Evolutionary conservation across 345 rosid species (phyloP), one percentile per base, ranked within the genome.

Genomic region (Populus euphratica): DNA sequence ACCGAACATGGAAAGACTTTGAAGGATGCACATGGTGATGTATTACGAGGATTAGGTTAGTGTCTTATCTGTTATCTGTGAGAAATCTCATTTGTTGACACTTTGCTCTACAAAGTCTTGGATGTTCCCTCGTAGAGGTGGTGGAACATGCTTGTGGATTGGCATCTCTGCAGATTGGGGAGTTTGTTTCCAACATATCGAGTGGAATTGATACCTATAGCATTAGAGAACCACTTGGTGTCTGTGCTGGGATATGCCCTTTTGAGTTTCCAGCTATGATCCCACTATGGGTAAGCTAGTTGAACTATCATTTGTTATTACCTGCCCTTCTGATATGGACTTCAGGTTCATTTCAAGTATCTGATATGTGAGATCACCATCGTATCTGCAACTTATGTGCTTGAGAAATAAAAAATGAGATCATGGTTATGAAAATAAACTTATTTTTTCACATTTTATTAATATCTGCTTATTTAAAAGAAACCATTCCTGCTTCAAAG

Each of bases 181-280:
- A 88, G 71, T 88, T 84, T 76, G 50, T 79, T 70, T 79, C 87
- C 71, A 84, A 88, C 66, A 81, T 80, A 27, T 80, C 87, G 17
- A 81, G 69, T 68, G 91, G 89, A 27, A 63, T 86, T 76, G 91
- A 88, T 75, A 64, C 83, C 72, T 88, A 81, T 73, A 81, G 81
- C 76, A 73, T 81, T 52, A 81, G 91, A 78, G 91, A 88, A 74
- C 88, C 91, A 56, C 79, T 88, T 59, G 91, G 91, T 69, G 84
- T 86, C 79, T 88, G 91, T 81, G 87, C 88, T 79, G 91, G 91
- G 73, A 85, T 88, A 69, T 88, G 89, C 76, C 73, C 88, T 64
- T 81, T 75, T 73, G 84, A 88, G 72, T 86, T 82, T 81, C 91
- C 91, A 18, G 91, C 89, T 12, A 77, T 80, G 84, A 81, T 83